A percentile compares a stretch with the other conserved stretches of the same genome.
Conservation (phyloP, 139 green algal species). For the Penium margaritaceum region DNA sequence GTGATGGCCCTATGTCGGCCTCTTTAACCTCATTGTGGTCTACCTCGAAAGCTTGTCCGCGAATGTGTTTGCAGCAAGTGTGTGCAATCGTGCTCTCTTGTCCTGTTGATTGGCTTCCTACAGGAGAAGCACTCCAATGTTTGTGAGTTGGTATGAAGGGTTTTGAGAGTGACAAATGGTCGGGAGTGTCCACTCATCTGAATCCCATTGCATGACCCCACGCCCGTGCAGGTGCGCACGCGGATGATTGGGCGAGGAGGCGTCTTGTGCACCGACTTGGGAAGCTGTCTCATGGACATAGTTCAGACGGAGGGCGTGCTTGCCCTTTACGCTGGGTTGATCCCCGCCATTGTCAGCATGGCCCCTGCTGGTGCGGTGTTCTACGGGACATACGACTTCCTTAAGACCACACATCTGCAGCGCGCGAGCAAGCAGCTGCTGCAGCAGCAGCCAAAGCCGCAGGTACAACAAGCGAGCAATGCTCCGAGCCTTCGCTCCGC, state of each 20-base stretch:
- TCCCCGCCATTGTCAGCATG: slow-evolving; percentile 64
- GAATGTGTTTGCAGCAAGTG: no score
- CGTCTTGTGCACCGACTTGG: slow-evolving; percentile 48
- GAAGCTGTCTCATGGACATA: slow-evolving; percentile 54
- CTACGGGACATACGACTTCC: slow-evolving; percentile 69
- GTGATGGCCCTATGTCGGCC: no score
- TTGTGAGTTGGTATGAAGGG: no score
- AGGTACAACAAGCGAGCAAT: background rate
- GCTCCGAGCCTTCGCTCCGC: background rate
- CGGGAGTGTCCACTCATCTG: background rate
- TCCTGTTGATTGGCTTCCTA: background rate
- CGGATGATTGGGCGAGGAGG: slow-evolving; percentile 30
- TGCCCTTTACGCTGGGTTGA: slow-evolving; percentile 50
- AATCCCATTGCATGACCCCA: background rate
- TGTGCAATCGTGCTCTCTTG: background rate
- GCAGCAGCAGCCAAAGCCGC: slow-evolving; percentile 60
- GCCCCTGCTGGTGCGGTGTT: slow-evolving; percentile 69
- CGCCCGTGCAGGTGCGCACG: slow-evolving; percentile 16
- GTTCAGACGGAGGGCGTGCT: slow-evolving; percentile 28
- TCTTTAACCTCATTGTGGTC: no score
- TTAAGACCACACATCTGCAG: slow-evolving; percentile 54
- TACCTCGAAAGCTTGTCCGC: no score
- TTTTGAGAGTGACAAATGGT: no score
- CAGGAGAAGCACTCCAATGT: background rate
- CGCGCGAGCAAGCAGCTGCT: no score